Evolutionary conservation across 2,329 filamentous ascomycete genomes (phyloP).

Genomic region (Sporothrix dimorphospora): DNA sequence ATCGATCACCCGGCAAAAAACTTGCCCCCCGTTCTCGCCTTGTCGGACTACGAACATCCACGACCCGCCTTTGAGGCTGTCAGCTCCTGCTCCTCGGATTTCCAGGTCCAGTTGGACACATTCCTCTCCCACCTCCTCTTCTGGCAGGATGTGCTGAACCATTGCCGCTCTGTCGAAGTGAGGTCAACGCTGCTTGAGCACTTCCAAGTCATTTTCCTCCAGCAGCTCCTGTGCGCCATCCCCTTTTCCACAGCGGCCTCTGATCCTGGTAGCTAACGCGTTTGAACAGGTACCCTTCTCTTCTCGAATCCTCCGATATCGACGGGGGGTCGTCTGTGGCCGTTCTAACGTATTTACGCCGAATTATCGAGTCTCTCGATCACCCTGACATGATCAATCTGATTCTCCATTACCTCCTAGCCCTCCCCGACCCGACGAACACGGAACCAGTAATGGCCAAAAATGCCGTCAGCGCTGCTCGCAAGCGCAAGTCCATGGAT

Average conservation of each 20-base stretch:
- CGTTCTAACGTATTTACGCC: slow-evolving; percentile 88
- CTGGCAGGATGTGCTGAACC: slow-evolving; percentile 97
- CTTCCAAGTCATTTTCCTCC: slow-evolving; percentile 94
- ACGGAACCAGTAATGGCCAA: slow-evolving; percentile 36
- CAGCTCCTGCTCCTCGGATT: slow-evolving; percentile 72
- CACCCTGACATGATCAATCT: slow-evolving; percentile 94
- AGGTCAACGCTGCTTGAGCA: slow-evolving; percentile 93
- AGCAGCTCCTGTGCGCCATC: slow-evolving; percentile 71
- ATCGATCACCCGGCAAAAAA: slow-evolving; percentile 75
- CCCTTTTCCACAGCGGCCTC: too few species aligned
- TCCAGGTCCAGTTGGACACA: slow-evolving; percentile 84
- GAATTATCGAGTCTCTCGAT: slow-evolving; percentile 87
- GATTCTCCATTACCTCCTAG: slow-evolving; percentile 89
- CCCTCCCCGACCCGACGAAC: slow-evolving; percentile 65
- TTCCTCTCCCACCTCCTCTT: slow-evolving; percentile 95
- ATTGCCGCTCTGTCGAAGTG: slow-evolving; percentile 89
- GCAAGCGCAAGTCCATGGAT: slow-evolving; percentile 86
- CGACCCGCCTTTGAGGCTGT: slow-evolving; percentile 71
- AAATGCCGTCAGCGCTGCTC: slow-evolving; percentile 66
- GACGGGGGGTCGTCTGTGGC: slow-evolving; percentile 96
- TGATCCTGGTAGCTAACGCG: not conserved
- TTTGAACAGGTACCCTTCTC: slow-evolving; percentile 71
- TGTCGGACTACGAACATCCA: slow-evolving; percentile 85
- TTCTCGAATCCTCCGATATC: slow-evolving; percentile 94
- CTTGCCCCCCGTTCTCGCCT: slow-evolving; percentile 78